Base-by-base conservation (phyloP, 768 basidiomycete species). In the Xerocomellus dryophilus region DNA sequence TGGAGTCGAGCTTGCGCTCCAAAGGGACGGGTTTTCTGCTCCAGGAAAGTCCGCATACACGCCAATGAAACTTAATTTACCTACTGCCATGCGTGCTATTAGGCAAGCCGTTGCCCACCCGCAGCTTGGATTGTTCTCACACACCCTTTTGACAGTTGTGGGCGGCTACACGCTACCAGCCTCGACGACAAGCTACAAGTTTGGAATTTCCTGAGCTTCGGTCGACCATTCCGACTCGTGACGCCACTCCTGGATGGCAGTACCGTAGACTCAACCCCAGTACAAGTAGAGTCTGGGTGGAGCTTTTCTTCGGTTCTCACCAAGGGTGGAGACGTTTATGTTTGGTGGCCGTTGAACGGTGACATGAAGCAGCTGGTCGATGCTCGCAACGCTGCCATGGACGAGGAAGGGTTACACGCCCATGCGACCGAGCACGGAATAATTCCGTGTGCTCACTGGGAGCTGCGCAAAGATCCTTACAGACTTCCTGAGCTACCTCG, bases 241-340 rank as follows among this genome's bases (percentile, higher is more conserved):
- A 72, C 76, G 0, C 61, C 71, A 0, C 66, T 71, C 32, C 56
- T 79, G 47, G 73, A 76, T 56, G 70, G 67, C 10, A 71, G 73
- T 2, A 76, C 81, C 15, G 64, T 74, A 2, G 68, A 81, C 23
- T 71, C 85, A 31, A 73, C 70, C 4, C 79, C 84, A 39, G 57
- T 68, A 2, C 88, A 88, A 66, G 78, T 91, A 35, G 86, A 86
- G 66, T 86, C 88, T 60, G 92, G 93, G 40, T 94, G 93, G 93
- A 56, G 63, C 14, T 90, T 88, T 68, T 86, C 86, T n/a, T 80
- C 84, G 11, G 74, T 86, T 29, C 82, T 96, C 61, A 88, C 85
- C 9, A 74, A 77, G 55, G 75, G 78, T n/a, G 89, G 90, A 3
- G 80, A 84, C 43, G 84, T 88, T 41, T 81, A 84, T 57, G 82